A percentile compares a stretch with the other conserved stretches of the same genome.
phyloP scores from a whole-genome alignment of 2,329 filamentous ascomycete species.

The Fonsecaea pedrosoi region DNA sequence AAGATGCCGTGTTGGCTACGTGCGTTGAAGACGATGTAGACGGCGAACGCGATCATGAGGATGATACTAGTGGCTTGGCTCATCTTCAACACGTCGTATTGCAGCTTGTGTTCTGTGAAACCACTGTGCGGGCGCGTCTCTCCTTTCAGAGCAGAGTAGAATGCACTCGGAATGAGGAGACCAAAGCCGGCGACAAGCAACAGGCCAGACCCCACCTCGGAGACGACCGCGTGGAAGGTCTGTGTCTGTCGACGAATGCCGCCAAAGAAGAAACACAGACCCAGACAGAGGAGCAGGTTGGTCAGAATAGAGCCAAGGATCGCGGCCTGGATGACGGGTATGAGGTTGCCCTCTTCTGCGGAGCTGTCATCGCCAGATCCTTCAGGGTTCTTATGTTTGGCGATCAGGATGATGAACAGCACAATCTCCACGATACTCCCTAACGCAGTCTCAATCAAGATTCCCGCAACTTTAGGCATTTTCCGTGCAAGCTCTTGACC shows the following conservation, averaged over 20 bases:
- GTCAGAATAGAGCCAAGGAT: constrained; percentile 75
- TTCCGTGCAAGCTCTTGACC: constrained; percentile 75
- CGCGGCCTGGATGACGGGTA: constrained; percentile 77
- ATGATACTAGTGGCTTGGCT: constrained; percentile 74
- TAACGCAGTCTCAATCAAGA: constrained; percentile 60
- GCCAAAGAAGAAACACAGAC: constrained; percentile 90
- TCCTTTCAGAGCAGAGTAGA: constrained; percentile 49
- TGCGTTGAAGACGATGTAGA: constrained; percentile 73
- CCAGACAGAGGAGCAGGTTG: constrained; percentile 76
- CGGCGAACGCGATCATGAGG: constrained; percentile 69
- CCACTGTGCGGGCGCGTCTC: constrained; percentile 57
- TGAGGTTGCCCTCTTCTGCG: constrained; percentile 43
- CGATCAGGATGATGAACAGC: constrained; percentile 77
- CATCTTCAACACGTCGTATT: constrained; percentile 64
- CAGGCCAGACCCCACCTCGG: constrained; percentile 77
- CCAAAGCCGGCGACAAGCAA: constrained; percentile 74
- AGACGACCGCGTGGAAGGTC: constrained; percentile 74
- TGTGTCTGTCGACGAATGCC: constrained; percentile 75
- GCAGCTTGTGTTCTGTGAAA: constrained; percentile 51
- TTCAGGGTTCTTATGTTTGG: constrained; percentile 50
- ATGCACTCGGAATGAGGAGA: constrained; percentile 52
- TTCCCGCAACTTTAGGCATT: constrained; percentile 69
- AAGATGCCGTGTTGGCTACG: constrained; percentile 77
- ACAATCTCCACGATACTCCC: constrained; percentile 81
- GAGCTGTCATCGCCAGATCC: constrained; percentile 20